A percentile compares a stretch with the other conserved stretches of the same genome.
Evolutionary conservation across 1,139 yeast species (phyloP).

Genomic region (Yamadazyma kanchanaburiensis): DNA sequence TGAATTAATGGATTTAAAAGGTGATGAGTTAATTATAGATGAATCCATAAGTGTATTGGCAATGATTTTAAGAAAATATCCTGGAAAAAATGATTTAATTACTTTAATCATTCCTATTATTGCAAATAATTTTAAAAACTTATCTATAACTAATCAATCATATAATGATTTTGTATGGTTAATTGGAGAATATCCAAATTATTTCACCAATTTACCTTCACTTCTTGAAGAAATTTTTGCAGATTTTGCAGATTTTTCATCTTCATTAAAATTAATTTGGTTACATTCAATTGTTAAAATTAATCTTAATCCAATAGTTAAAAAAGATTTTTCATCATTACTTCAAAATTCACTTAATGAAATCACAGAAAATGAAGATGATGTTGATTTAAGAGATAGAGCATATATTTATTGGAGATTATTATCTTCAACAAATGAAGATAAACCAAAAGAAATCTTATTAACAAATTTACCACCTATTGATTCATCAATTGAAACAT

Average conservation of each 20-base stretch:
- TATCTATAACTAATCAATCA: slow-evolving; percentile 45
- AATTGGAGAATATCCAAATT: slow-evolving; percentile 81
- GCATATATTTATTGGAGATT: slow-evolving; percentile 95
- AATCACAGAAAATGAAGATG: slow-evolving; percentile 79
- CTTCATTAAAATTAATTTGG: slow-evolving; percentile 71
- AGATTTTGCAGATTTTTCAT: slow-evolving; percentile 68
- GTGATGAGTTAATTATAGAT: slow-evolving; percentile 71
- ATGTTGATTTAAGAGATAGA: slow-evolving; percentile 91
- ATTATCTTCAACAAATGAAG: slow-evolving; percentile 52
- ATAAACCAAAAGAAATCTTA: slow-evolving; percentile 47
- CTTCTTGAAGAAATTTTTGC: slow-evolving; percentile 50
- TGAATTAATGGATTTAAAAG: slow-evolving; percentile 72
- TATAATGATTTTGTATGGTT: slow-evolving; percentile 74
- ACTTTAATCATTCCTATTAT: slow-evolving; percentile 71
- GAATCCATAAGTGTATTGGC: slow-evolving; percentile 76
- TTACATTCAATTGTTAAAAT: slow-evolving; percentile 79
- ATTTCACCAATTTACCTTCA: slow-evolving; percentile 53
- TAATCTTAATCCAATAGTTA: slow-evolving; percentile 39
- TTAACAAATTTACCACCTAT: slow-evolving; percentile 68
- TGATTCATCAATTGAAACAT: slow-evolving; percentile 65
- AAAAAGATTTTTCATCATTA: slow-evolving; percentile 32
- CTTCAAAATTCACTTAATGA: slow-evolving; percentile 72
- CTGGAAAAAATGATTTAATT: slow-evolving; percentile 54
- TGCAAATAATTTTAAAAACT: slow-evolving; percentile 53
- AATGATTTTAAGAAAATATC: slow-evolving; percentile 77